Evolutionary conservation across 108 stramenopile genomes (phyloP), one percentile per base, ranked within the genome.

Genomic region (Ochromonas danica): DNA sequence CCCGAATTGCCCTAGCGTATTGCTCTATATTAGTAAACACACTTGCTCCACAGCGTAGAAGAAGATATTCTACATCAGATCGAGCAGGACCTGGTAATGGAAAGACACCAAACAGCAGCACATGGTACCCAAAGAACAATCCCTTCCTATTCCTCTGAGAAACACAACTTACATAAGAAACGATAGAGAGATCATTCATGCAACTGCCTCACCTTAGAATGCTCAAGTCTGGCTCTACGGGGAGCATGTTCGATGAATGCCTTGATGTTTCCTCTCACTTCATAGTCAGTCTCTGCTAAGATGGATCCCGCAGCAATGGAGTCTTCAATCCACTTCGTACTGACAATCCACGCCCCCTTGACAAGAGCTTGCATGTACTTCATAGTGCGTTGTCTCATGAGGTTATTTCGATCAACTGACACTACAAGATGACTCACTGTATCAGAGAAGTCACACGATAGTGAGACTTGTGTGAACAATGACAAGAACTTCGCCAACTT

Each of bases 331-430:
- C 63, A 67, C 6, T 67, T 33, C 17, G 63, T 67, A 6, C 14
- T 14, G 63, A 67, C 63, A 35, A 67, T 36, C 63, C 63, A 67
- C 31, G 25, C 30, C 10, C 63, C 63, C 3, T 22, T 6, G 3
- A 36, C 31, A 28, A 67, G 35, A 3, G 63, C 17, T 67, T 67
- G 63, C 63, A 67, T 67, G 63, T 67, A 67, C 25, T 67, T 67
- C 63, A 67, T 67, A 36, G 63, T 67, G 14, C 63, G 17, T 67
- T 67, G 63, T 25, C 25, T 67, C 31, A 67, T 31, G 30, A 67
- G 6, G 31, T 25, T 25, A 28, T 67, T 6, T 67, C 25, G 3
- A 6, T 67, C 63, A 10, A 67, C 17, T 28, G 63, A 67, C 14
- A 67, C 63, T 6, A 67, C 63, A 10, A 67, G 10, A 67, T 67